Conservation (phyloP, 2,329 filamentous ascomycete species). For the Akanthomyces muscarius region DNA sequence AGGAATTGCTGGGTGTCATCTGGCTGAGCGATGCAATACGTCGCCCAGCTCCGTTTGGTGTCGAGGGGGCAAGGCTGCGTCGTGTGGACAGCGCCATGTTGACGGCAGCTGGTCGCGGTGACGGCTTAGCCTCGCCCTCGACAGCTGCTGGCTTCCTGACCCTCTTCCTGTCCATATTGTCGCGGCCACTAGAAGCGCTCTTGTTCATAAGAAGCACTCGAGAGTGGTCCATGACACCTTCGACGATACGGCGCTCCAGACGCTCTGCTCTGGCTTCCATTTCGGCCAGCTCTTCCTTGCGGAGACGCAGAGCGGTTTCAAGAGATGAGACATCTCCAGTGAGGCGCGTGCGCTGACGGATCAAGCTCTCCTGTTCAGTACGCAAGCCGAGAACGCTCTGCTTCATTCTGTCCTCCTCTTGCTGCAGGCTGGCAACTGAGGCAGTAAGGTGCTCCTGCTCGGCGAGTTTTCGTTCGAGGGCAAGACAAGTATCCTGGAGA, state of each 20-base stretch:
- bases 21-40: conserved; percentile 89
- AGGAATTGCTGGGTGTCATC: conserved; percentile 71
- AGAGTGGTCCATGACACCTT: conserved; percentile 95
- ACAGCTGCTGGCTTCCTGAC: conserved; percentile 39
- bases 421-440: conserved; percentile 47
- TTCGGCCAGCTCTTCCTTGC: conserved; percentile 82
- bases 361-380: conserved; percentile 69
- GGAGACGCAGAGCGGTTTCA: conserved; percentile 82
- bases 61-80: conserved; percentile 43
- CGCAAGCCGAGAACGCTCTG: conserved; percentile 56
- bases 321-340: conserved; percentile 84
- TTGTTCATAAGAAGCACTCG: conserved; percentile 80
- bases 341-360: conserved; percentile 72
- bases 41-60: conserved; percentile 56
- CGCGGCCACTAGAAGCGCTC: conserved; percentile 46
- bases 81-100: conserved; percentile 53
- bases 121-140: conserved; percentile 24
- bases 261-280: conserved; percentile 89
- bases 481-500: conserved; percentile 72
- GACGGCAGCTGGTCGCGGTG: conserved; percentile 36
- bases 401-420: conserved; percentile 51
- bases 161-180: conserved; percentile 58
- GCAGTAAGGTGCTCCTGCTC: conserved; percentile 61
- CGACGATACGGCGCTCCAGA: conserved; percentile 86
- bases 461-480: conserved; percentile 71